phyloP scores from a whole-genome alignment of 2,329 filamentous ascomycete species.

The Penicillium sp. region DNA sequence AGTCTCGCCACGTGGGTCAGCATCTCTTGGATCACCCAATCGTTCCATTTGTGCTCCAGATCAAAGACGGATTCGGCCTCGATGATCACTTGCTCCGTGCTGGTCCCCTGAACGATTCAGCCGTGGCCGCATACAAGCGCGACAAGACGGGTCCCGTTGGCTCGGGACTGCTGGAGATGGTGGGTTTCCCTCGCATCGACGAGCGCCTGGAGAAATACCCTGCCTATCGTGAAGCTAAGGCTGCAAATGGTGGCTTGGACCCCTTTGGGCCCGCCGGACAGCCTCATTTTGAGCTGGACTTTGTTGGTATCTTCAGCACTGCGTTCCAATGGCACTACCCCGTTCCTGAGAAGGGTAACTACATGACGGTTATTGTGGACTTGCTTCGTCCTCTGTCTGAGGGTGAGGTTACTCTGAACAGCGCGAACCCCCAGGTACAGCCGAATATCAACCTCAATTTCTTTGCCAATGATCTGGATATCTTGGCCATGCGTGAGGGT shows the following conservation, averaged over 20 bases:
- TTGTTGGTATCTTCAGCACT: slow-evolving; percentile 59
- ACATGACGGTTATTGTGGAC: slow-evolving; percentile 60
- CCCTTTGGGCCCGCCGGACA: slow-evolving; percentile 60
- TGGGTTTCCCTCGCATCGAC: slow-evolving; percentile 63
- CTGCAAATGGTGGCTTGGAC: slow-evolving; percentile 47
- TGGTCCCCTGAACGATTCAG: slow-evolving; percentile 36
- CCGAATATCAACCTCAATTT: slow-evolving; percentile 50
- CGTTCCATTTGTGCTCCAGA: slow-evolving; percentile 43
- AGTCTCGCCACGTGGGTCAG: slow-evolving; percentile 31
- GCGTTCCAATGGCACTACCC: slow-evolving; percentile 56
- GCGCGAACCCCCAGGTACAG: slow-evolving; percentile 40
- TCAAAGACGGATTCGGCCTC: slow-evolving; percentile 46
- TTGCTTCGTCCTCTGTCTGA: slow-evolving; percentile 53
- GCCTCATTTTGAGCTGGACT: slow-evolving; percentile 65
- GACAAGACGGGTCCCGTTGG: slow-evolving; percentile 44
- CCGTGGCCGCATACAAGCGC: slow-evolving; percentile 41
- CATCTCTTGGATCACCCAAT: slow-evolving; percentile 41
- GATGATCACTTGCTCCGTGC: slow-evolving; percentile 43
- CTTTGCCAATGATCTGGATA: slow-evolving; percentile 52
- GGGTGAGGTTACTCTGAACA: slow-evolving; percentile 45
- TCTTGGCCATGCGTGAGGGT: slow-evolving; percentile 61
- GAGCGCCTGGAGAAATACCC: slow-evolving; percentile 51
- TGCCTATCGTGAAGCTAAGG: slow-evolving; percentile 51
- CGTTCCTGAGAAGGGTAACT: slow-evolving; percentile 48
- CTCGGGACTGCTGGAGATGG: slow-evolving; percentile 53